Evolutionary conservation across 2,329 filamentous ascomycete genomes (phyloP).

Genomic region (Cladobotryum protrusum): DNA sequence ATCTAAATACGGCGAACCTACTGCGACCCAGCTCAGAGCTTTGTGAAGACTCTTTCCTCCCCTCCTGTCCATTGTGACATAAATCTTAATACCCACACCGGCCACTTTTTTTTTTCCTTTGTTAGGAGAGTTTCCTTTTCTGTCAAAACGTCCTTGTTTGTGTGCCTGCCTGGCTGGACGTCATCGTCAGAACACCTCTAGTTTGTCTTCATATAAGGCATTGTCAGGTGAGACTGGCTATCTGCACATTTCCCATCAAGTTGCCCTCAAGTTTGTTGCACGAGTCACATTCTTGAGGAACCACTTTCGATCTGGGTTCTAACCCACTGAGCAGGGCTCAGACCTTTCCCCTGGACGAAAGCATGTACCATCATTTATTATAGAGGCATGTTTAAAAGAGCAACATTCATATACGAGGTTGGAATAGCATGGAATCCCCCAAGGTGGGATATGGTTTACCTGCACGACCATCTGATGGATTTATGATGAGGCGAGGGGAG

Average conservation of each 20-base stretch:
- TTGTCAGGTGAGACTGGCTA: no score
- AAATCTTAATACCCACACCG: no score
- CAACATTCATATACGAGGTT: constrained; percentile 20
- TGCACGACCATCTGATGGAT: constrained; percentile 32
- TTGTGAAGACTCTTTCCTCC: not conserved
- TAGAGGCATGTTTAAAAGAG: constrained; percentile 16
- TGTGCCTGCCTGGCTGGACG: not conserved
- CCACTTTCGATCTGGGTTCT: not conserved
- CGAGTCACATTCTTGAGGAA: not conserved
- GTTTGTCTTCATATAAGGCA: not conserved
- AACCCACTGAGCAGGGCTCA: not conserved
- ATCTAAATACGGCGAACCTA: constrained; percentile 5
- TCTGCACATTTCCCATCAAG: no score
- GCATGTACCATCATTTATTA: constrained; percentile 4
- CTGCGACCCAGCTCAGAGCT: not conserved
- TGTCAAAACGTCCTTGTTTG: not conserved
- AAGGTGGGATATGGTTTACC: constrained; percentile 36
- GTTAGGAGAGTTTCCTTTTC: not conserved
- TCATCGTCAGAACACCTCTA: not conserved
- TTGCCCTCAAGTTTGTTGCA: no score
- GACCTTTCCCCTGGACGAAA: constrained; percentile 2
- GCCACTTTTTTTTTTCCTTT: no score
- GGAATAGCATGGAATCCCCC: constrained; percentile 38
- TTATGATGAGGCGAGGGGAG: constrained; percentile 23
- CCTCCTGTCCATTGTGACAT: not conserved